Percentiles rank a stretch among this genome's conserved stretches.
Conservation (phyloP, 805 yeast species). For the Nakazawaea wickerhamii region DNA sequence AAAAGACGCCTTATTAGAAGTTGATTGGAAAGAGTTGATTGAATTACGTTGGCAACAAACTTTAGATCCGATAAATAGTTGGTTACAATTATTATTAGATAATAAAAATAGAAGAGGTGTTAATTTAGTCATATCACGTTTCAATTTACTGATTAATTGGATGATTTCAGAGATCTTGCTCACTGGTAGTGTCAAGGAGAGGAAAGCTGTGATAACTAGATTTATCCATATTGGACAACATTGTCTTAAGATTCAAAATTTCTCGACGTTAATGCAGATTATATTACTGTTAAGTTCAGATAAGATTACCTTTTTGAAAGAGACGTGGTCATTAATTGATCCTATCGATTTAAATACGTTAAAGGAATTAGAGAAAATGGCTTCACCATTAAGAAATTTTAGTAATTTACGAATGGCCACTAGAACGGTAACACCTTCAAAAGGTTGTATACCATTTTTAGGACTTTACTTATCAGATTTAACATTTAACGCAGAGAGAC, state of each 20-base stretch:
- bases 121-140: slow-evolving; percentile 75
- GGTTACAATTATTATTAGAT: slow-evolving; percentile 72
- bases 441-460: slow-evolving; percentile 86
- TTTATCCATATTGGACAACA: slow-evolving; percentile 82
- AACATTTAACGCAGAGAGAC: slow-evolving; percentile 64
- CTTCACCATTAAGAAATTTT: slow-evolving; percentile 75
- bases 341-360: slow-evolving; percentile 68
- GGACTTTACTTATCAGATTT: slow-evolving; percentile 83
- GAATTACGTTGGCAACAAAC: slow-evolving; percentile 70
- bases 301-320: slow-evolving; percentile 49
- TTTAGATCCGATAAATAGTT: slow-evolving; percentile 65
- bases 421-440: slow-evolving; percentile 51
- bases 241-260: slow-evolving; percentile 71
- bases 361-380: slow-evolving; percentile 60
- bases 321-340: slow-evolving; percentile 71
- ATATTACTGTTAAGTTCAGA: slow-evolving; percentile 72
- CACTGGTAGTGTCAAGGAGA: slow-evolving; percentile 52
- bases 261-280: slow-evolving; percentile 82
- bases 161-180: slow-evolving; percentile 79
- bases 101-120: slow-evolving; percentile 57
- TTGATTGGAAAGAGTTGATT: slow-evolving; percentile 88
- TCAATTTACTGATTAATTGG: slow-evolving; percentile 89
- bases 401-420: slow-evolving; percentile 58
- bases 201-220: slow-evolving; percentile 70
- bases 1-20: slow-evolving; percentile 71